phyloP scores from a whole-genome alignment of 768 basidiomycete species.

The Termitomyces bulborhizus region DNA sequence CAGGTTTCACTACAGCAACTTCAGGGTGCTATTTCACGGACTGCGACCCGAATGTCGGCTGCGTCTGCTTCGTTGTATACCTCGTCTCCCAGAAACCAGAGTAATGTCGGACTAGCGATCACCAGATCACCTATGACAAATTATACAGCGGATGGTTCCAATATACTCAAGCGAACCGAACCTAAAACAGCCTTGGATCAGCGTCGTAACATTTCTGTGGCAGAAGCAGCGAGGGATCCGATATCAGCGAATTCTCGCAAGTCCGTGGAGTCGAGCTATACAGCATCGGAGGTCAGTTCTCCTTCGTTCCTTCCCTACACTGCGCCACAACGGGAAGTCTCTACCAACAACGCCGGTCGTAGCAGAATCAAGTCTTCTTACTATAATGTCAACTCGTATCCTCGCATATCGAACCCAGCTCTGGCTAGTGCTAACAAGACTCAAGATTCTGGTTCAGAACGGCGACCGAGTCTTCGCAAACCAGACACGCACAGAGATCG shows the following conservation, averaged over 20 bases:
- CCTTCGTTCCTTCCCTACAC: conserved; percentile 28
- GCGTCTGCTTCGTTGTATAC: conserved; percentile 46
- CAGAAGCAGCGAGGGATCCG: conserved; percentile 11
- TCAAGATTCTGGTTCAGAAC: conserved; percentile 5
- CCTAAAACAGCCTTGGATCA: conserved; percentile 22
- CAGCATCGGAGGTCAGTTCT: conserved; percentile 44
- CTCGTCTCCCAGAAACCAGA: conserved; percentile 29
- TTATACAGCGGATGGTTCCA: conserved; percentile 36
- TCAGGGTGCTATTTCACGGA: conserved; percentile 31
- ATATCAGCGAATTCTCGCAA: conserved; percentile 21
- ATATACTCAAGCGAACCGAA: conserved; percentile 29
- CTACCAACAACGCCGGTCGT: conserved; percentile 39
- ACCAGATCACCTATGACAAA: conserved; percentile 23
- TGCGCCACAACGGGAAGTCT: conserved; percentile 18
- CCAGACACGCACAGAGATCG: conserved; percentile 37
- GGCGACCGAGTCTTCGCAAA: conserved; percentile 25
- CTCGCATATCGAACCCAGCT: conserved; percentile 45
- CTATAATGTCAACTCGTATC: conserved; percentile 47
- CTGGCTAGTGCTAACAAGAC: conserved; percentile 14
- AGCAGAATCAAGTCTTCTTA: conserved; percentile 67
- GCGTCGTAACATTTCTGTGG: conserved; percentile 14
- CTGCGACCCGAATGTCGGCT: conserved; percentile 31
- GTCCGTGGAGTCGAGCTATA: conserved; percentile 43
- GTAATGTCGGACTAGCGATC: conserved; percentile 29
- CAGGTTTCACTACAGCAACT: conserved; percentile 31